Conservation (phyloP, 176 grass and related monocot species). For the Alloteropsis semialata region DNA sequence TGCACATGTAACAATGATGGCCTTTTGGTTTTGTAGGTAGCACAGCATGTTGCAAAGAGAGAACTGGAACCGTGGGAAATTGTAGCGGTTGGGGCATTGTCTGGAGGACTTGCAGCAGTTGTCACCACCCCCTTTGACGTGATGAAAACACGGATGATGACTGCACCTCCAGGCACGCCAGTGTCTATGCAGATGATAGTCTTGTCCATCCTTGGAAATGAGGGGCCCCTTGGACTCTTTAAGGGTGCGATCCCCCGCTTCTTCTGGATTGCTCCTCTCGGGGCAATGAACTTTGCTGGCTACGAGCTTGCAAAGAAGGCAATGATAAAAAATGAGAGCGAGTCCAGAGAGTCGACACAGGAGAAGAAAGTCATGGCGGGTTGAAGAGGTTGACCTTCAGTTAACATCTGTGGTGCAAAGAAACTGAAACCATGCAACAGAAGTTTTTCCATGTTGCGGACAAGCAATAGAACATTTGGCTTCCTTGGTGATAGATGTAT, state of each 20-base stretch:
- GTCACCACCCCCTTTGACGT: constrained; percentile 94
- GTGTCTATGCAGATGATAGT: constrained; percentile 87
- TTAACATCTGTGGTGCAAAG: constrained; percentile 15
- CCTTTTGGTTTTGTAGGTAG: constrained; percentile 44
- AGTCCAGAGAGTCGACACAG: neutral
- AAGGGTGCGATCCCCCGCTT: constrained; percentile 89
- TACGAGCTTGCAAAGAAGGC: constrained; percentile 95
- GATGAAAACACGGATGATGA: constrained; percentile 99
- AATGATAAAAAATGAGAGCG: constrained; percentile 55
- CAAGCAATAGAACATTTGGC: neutral
- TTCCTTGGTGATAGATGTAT: neutral
- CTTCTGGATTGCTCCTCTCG: constrained; percentile 95
- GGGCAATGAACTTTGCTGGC: constrained; percentile 97
- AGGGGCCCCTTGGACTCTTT: constrained; percentile 83
- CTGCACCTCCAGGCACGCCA: constrained; percentile 70
- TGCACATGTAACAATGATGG: constrained; percentile 13
- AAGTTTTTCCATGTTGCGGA: constrained; percentile 20
- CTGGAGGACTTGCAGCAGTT: constrained; percentile 84
- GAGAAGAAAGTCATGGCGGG: constrained; percentile 26
- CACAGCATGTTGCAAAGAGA: constrained; percentile 63
- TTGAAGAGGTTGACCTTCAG: constrained; percentile 19
- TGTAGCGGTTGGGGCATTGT: constrained; percentile 71
- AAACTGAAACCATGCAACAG: neutral
- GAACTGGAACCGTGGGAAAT: constrained; percentile 94
- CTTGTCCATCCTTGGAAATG: constrained; percentile 81